These are phyloP conservation scores for Backusella luteola DNA, from an alignment of 192 early-diverging fungal species.

Conservation along the genomic window DNA sequence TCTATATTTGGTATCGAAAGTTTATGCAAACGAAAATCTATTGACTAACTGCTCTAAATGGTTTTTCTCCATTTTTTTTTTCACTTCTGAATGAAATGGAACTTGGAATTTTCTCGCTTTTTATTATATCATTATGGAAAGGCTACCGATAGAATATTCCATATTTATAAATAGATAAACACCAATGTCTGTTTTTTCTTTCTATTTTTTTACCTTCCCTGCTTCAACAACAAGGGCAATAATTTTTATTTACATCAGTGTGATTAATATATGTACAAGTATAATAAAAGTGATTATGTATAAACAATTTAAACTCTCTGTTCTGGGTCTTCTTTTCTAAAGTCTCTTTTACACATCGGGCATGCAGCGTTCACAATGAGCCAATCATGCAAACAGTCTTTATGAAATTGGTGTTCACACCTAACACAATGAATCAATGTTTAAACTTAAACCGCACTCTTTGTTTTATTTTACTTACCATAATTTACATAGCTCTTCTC, in stretches of 20 bases:
- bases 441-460: neutral
- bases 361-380: slow-evolving; percentile 70
- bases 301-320: neutral
- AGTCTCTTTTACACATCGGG: slow-evolving; percentile 69
- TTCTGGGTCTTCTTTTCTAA: slow-evolving; percentile 35
- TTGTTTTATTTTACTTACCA: slow-evolving; percentile 33
- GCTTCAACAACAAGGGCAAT: too few relatives aligned
- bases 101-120: neutral
- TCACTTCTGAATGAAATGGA: too few relatives aligned
- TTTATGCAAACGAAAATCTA: too few relatives aligned
- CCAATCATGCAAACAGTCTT: slow-evolving; percentile 82
- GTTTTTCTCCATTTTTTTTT: too few relatives aligned
- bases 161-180: neutral
- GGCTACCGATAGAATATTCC: neutral
- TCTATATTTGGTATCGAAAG: too few relatives aligned
- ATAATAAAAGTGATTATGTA: neutral
- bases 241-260: neutral
- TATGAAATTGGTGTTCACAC: slow-evolving; percentile 78
- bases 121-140: neutral
- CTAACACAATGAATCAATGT: slow-evolving; percentile 2
- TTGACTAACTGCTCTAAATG: too few relatives aligned
- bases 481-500: slow-evolving; percentile 68
- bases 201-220: too few relatives aligned
- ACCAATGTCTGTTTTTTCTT: neutral
- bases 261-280: neutral